phyloP scores from a whole-genome alignment of 441 rosid genomes.

The Corymbia citriodora region DNA sequence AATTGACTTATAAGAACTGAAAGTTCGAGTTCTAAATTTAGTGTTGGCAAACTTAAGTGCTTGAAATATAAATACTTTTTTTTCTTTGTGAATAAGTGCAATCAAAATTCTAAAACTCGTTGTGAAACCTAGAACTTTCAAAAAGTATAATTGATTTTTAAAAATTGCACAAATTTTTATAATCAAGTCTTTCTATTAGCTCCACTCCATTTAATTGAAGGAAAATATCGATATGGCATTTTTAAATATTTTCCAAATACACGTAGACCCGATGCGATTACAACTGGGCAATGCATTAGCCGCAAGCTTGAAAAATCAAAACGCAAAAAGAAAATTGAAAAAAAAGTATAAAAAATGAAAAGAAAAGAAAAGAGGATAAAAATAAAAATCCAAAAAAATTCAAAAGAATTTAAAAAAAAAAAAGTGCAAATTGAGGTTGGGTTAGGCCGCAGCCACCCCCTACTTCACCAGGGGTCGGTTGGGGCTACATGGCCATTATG shows the following conservation, averaged over 20 bases:
- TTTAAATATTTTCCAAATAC: background rate
- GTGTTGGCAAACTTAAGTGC: background rate
- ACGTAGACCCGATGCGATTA: background rate
- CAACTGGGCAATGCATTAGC: background rate
- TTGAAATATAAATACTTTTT: background rate
- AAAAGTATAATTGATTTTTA: background rate
- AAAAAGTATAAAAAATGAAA: background rate
- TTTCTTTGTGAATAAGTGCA: background rate
- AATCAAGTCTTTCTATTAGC: background rate
- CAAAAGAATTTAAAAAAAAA: too few relatives aligned
- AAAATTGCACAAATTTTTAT: background rate
- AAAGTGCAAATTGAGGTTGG: background rate
- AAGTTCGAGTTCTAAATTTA: background rate
- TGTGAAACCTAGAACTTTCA: background rate
- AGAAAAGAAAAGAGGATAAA: background rate
- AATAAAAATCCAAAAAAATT: background rate
- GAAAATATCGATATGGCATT: background rate
- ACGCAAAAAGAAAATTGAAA: background rate
- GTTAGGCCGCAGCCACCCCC: accelerated
- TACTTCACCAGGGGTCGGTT: background rate
- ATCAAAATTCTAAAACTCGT: background rate
- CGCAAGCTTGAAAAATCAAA: background rate
- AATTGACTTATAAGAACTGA: background rate
- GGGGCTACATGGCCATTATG: background rate
- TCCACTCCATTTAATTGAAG: background rate